Evolutionary conservation across 1,139 yeast species (phyloP).

Genomic region (Suhomyces coccinellae): DNA sequence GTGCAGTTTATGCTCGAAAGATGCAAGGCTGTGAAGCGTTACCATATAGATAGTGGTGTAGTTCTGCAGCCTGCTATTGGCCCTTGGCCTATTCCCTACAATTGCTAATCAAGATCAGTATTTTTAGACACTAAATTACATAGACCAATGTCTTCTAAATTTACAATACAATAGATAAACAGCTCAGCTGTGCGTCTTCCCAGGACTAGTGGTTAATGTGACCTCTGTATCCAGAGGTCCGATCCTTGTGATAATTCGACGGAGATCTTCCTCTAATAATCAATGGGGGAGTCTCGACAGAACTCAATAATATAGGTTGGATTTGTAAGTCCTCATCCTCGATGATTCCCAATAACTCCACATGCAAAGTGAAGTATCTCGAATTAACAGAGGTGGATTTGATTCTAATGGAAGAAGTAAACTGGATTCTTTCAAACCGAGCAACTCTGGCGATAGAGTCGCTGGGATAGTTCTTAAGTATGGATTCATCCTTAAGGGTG

Average conservation of each 20-base stretch:
- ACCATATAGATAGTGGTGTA: no score
- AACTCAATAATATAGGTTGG: constrained; percentile 41
- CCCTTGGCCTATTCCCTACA: neutral
- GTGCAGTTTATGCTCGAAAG: no score
- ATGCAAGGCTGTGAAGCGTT: no score
- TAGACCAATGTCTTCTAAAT: constrained; percentile 9
- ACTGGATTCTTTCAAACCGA: constrained; percentile 67
- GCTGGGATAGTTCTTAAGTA: constrained; percentile 46
- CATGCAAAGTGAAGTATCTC: constrained; percentile 53
- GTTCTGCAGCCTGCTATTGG: no score
- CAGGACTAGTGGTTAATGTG: constrained; percentile 11
- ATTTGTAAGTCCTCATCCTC: constrained; percentile 43
- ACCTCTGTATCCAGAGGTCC: constrained; percentile 41
- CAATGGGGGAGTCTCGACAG: constrained; percentile 60
- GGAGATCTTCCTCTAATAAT: constrained; percentile 71
- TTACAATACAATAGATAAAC: constrained; percentile 4
- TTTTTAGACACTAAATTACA: constrained; percentile 10
- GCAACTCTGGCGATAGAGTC: constrained; percentile 61
- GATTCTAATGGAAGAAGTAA: constrained; percentile 59
- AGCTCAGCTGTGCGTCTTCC: neutral
- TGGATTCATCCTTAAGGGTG: constrained; percentile 32
- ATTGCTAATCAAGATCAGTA: constrained; percentile 5
- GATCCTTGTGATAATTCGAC: constrained; percentile 53
- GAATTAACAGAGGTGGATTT: constrained; percentile 47
- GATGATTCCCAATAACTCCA: constrained; percentile 53